Conservation (phyloP, 2,329 filamentous ascomycete species). For the Fusarium sp. region DNA sequence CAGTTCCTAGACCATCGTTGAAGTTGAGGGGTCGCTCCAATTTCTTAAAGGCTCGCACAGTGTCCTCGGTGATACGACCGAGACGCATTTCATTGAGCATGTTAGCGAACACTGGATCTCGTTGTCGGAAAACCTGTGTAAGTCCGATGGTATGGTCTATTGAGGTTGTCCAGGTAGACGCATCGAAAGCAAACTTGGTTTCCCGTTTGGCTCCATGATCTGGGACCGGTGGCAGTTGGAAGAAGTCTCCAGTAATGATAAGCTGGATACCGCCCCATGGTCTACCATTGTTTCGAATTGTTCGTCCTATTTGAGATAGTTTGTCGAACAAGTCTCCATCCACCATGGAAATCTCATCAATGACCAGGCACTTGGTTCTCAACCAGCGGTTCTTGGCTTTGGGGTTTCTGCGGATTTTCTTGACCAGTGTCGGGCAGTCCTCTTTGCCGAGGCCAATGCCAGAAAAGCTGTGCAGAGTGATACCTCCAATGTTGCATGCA, state of each 20-base stretch:
- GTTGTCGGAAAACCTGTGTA: constrained; percentile 96
- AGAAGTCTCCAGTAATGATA: constrained; percentile 96
- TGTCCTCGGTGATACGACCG: constrained; percentile 81
- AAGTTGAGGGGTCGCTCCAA: constrained; percentile 79
- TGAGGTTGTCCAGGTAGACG: constrained; percentile 88
- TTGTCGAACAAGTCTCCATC: constrained; percentile 98
- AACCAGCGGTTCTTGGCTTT: constrained; percentile 93
- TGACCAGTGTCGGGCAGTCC: constrained; percentile 80
- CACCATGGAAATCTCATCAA: constrained; percentile 99
- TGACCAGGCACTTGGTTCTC: constrained; percentile 85
- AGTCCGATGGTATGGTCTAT: constrained; percentile 96
- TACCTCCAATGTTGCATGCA: constrained; percentile 95
- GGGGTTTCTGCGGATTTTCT: constrained; percentile 88
- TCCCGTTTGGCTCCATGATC: constrained; percentile 74
- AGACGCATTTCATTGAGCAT: constrained; percentile 99
- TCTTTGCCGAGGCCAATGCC: constrained; percentile 95
- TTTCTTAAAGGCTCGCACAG: constrained; percentile 80
- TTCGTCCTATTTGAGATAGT: constrained; percentile 86
- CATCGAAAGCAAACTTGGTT: constrained; percentile 93
- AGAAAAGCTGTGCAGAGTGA: constrained; percentile 95
- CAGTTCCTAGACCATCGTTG: constrained; percentile 77
- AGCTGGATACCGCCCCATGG: constrained; percentile 97
- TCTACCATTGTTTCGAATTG: constrained; percentile 88
- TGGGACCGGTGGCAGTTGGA: constrained; percentile 94
- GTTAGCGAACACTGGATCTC: constrained; percentile 85